These are phyloP conservation scores for Suillus variegatus DNA, from an alignment of 768 basidiomycete genomes.

Conservation along the genomic window DNA sequence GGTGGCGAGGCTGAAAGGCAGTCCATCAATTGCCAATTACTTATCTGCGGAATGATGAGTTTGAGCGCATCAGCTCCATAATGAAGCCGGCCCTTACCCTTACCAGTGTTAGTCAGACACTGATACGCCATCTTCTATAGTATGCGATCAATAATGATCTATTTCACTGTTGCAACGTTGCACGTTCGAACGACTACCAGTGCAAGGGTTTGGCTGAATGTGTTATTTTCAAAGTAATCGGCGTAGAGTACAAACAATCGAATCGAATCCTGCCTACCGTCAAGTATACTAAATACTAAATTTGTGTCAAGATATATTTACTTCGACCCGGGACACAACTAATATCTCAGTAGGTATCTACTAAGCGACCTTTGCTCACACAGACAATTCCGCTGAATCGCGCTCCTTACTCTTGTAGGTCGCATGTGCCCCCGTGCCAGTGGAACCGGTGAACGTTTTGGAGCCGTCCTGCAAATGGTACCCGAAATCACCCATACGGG, in stretches of 20 bases:
- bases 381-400: not conserved
- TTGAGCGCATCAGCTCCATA: not conserved
- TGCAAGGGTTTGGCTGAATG: not conserved
- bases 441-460: not conserved
- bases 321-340: not conserved
- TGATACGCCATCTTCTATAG: not conserved
- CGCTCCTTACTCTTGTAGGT: not conserved
- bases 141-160: not conserved
- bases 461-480: not conserved
- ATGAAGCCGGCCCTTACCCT: not conserved
- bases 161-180: not conserved
- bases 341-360: not conserved
- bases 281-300: not conserved
- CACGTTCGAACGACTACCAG: not conserved
- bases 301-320: not conserved
- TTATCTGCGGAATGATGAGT: not conserved
- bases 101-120: not conserved
- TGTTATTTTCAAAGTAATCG: not conserved
- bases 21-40: not conserved
- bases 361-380: not conserved
- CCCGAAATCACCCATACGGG: not conserved
- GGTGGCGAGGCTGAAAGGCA: not conserved
- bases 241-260: not conserved
- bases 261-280: not conserved
- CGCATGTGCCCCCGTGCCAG: not conserved